phyloP scores from a whole-genome alignment of 306 rosid genomes.

The Prinsepia uniflora region DNA sequence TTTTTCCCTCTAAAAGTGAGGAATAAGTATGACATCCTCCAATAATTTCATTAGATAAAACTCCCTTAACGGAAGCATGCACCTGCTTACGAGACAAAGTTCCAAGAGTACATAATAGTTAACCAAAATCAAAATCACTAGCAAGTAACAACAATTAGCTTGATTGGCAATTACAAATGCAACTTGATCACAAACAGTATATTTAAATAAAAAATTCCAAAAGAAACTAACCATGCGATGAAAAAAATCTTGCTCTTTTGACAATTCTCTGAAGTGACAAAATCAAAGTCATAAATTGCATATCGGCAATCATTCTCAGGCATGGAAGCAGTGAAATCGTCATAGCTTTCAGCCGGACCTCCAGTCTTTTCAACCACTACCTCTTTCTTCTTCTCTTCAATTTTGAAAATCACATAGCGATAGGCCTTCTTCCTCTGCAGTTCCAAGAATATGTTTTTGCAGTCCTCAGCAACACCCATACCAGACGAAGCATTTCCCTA shows the following conservation, averaged over 20 bases:
- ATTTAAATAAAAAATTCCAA: background rate
- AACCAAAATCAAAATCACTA: background rate
- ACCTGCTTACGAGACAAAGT: background rate
- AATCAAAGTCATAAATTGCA: slow-evolving; percentile 71
- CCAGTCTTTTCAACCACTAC: slow-evolving; percentile 83
- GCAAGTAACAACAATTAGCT: background rate
- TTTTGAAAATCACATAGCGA: slow-evolving; percentile 74
- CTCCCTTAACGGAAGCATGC: background rate
- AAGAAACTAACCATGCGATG: slow-evolving; percentile 65
- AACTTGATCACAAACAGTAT: background rate
- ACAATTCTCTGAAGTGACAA: slow-evolving; percentile 70
- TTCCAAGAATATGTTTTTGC: slow-evolving; percentile 55
- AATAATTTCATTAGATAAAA: too few relatives aligned
- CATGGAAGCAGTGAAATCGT: slow-evolving; percentile 69
- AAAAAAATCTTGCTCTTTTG: slow-evolving; percentile 81
- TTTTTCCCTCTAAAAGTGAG: background rate
- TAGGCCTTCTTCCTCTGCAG: slow-evolving; percentile 76
- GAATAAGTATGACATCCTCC: background rate
- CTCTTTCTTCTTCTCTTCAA: slow-evolving; percentile 76
- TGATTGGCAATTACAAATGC: background rate
- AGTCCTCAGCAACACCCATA: slow-evolving; percentile 68
- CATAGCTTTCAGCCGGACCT: slow-evolving; percentile 70
- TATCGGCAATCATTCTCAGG: slow-evolving; percentile 80
- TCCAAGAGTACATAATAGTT: background rate
- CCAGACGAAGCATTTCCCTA: slow-evolving; percentile 73